These are phyloP conservation scores for Colletotrichum ledebouriae DNA, from an alignment of 2,329 filamentous ascomycete species.

Conservation along the genomic window DNA sequence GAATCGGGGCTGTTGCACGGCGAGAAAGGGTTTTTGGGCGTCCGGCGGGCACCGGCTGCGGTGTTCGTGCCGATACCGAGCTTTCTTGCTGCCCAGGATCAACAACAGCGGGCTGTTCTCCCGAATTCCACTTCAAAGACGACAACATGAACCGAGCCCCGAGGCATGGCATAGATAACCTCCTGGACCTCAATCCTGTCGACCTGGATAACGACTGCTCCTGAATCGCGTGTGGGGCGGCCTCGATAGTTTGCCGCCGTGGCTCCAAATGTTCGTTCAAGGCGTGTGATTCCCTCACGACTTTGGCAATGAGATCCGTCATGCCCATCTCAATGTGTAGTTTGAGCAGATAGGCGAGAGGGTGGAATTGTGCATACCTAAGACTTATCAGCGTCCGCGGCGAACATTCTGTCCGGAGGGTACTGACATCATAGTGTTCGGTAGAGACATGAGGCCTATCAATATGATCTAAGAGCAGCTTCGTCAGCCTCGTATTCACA, in stretches of 20 bases:
- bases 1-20: slow-evolving; percentile 4
- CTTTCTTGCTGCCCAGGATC: neutral
- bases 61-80: neutral
- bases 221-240: neutral
- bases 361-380: slow-evolving; percentile 55
- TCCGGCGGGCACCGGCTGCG: neutral
- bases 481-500: neutral
- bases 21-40: slow-evolving; percentile 18
- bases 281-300: slow-evolving; percentile 51
- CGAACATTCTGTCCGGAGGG: rapidly evolving
- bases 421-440: slow-evolving; percentile 46
- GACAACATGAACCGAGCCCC: neutral
- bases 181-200: neutral
- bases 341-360: slow-evolving; percentile 62
- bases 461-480: slow-evolving; percentile 10
- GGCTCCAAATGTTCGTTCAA: slow-evolving; percentile 18
- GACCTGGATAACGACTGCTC: slow-evolving; percentile 9
- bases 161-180: neutral
- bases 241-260: slow-evolving; percentile 14
- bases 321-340: slow-evolving; percentile 65
- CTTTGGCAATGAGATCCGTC: slow-evolving; percentile 61
- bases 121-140: neutral
- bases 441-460: slow-evolving; percentile 48
- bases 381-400: neutral
- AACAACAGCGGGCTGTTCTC: neutral